These are phyloP conservation scores for Amaranthus hypochondriacus DNA, from an alignment of 148 eudicot genomes.

Conservation along the genomic window DNA sequence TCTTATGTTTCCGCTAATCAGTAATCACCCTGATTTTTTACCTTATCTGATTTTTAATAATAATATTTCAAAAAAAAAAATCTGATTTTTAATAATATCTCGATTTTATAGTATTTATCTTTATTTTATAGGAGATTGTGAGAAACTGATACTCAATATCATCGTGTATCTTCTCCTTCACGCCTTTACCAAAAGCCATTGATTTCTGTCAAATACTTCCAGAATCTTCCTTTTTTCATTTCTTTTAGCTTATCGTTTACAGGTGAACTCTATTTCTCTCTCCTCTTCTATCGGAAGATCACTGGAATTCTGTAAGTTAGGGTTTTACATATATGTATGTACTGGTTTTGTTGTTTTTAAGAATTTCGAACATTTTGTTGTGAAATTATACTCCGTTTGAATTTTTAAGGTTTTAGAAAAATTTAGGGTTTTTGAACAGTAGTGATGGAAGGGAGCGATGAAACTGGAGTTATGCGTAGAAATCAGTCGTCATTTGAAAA, in stretches of 20 bases:
- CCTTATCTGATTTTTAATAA: no score
- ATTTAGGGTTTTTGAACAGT: neutral
- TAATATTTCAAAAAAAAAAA: no score
- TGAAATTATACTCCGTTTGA: slow-evolving; percentile 5
- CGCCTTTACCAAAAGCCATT: neutral
- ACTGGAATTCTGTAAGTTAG: neutral
- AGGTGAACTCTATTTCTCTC: neutral
- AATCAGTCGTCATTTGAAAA: slow-evolving; percentile 28
- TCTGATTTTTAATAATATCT: no score
- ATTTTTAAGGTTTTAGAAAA: neutral
- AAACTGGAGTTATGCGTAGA: slow-evolving; percentile 30
- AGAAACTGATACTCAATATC: neutral
- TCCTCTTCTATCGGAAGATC: neutral
- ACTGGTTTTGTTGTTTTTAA: neutral
- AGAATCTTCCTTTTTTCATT: neutral
- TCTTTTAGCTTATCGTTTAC: neutral
- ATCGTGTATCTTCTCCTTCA: slow-evolving; percentile 3
- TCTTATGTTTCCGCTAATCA: no score
- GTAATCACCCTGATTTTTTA: no score
- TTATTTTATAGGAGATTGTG: no score
- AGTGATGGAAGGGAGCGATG: slow-evolving; percentile 36
- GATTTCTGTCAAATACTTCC: neutral
- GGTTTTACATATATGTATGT: neutral
- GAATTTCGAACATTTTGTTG: neutral
- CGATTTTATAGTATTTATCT: no score